Conservation (phyloP, 2,329 filamentous ascomycete genomes). For the Pseudodiploospora longispora region DNA sequence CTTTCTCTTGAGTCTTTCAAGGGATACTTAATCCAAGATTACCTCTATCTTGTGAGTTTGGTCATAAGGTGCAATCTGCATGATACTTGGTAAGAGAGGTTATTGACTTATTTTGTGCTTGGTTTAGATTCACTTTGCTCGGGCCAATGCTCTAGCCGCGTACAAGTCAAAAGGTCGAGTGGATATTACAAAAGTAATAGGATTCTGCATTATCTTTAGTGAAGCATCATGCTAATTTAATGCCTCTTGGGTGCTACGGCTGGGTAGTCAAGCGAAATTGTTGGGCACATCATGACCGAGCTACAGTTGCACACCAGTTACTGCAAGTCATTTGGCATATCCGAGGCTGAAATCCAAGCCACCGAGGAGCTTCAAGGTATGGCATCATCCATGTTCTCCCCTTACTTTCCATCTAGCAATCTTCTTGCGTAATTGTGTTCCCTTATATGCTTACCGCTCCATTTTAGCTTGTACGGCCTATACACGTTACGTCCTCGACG, state of each 20-base stretch:
- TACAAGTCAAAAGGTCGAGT: constrained; percentile 74
- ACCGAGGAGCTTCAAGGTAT: constrained; percentile 68
- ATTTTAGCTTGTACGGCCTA: constrained; percentile 67
- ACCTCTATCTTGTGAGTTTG: constrained; percentile 66
- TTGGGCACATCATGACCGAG: constrained; percentile 70
- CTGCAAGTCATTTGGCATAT: constrained; percentile 72
- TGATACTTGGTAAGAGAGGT: too few relatives aligned
- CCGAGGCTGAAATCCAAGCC: constrained; percentile 61
- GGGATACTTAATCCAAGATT: constrained; percentile 85
- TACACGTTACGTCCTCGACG: constrained; percentile 77
- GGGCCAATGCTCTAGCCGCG: constrained; percentile 74
- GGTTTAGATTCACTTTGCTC: constrained; percentile 69
- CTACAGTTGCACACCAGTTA: constrained; percentile 76
- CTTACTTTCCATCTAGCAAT: background rate
- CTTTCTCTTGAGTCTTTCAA: constrained; percentile 74
- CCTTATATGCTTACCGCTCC: background rate
- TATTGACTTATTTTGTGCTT: background rate
- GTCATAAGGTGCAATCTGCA: background rate
- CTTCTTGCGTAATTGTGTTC: background rate
- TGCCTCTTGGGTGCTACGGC: background rate
- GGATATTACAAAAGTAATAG: constrained; percentile 58
- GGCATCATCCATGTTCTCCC: constrained; percentile 2
- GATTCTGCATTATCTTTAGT: too few relatives aligned
- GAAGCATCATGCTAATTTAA: background rate
- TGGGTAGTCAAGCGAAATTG: constrained; percentile 44